Evolutionary conservation across 2,329 filamentous ascomycete species (phyloP).

Genomic region (Penicillium freii): DNA sequence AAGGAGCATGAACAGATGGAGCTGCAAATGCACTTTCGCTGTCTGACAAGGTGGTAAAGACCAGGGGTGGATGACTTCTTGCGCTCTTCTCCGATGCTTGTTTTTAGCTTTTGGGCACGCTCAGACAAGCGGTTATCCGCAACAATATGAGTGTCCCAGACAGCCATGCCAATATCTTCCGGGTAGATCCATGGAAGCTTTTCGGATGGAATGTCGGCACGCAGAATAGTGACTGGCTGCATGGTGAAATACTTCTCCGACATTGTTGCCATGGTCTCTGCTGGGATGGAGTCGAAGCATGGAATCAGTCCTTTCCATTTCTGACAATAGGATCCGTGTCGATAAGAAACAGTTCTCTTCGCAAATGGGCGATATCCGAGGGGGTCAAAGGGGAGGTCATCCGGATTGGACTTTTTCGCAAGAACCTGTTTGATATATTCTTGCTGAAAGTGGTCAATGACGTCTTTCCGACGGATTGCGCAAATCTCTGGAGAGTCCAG

Average conservation of each 20-base stretch:
- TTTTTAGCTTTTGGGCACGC: conserved; percentile 36
- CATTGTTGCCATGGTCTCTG: conserved; percentile 30
- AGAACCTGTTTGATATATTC: conserved; percentile 28
- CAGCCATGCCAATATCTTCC: conserved; percentile 11
- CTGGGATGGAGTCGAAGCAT: conserved; percentile 31
- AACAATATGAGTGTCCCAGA: conserved; percentile 30
- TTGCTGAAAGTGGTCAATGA: conserved; percentile 32
- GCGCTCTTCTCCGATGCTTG: conserved; percentile 36
- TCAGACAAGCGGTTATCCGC: conserved; percentile 34
- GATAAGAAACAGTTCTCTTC: conserved; percentile 23
- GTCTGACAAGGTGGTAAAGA: conserved; percentile 29
- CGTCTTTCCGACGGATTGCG: conserved; percentile 23
- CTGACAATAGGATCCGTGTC: conserved; percentile 21
- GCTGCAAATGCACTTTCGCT: conserved; percentile 39
- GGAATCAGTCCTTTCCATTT: conserved; percentile 34
- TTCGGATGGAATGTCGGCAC: conserved; percentile 13
- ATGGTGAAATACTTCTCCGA: conserved; percentile 39
- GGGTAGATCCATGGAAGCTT: conserved; percentile 30
- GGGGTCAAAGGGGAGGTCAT: conserved; percentile 24
- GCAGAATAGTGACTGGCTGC: conserved; percentile 15
- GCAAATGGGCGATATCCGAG: conserved; percentile 33
- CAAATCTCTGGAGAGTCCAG: conserved; percentile 32
- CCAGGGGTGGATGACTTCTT: conserved; percentile 24
- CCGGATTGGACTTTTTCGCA: conserved; percentile 15
- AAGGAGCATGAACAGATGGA: conserved; percentile 33